Base-by-base conservation (phyloP, 2,329 filamentous ascomycete genomes). In the Mollisia scopiformis region DNA sequence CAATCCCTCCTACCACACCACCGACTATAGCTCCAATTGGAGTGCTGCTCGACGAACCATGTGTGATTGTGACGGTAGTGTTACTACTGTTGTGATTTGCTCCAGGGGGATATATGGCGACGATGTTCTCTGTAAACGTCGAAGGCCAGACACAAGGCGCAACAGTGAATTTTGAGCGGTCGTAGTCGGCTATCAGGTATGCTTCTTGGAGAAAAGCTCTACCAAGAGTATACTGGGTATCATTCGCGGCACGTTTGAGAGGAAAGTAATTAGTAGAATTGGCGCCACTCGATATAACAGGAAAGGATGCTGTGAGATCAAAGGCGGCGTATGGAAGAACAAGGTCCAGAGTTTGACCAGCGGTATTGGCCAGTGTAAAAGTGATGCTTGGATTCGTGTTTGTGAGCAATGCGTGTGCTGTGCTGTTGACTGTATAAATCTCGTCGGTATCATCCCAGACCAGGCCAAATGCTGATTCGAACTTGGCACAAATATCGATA, bases 121-220 rank as follows among this genome's bases (percentile, higher is more conserved):
- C 58, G 7, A 63, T 57, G 14, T 63, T 51, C 23, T 25, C 19
- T 14, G 21, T 25, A 21, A 55, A 52, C 6, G 37, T 27, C 6
- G 61, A 16, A 7, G 55, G 53, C 53, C 57, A 63, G 28, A 52
- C 47, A 52, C 51, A 55, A 33, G 53, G 54, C 10, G 72, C 71
- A 19, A 77, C 54, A 2, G 74, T 74, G 57, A 76, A 77, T 27
- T 69, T 72, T 21, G 69, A 69, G 7, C 75, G 70, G 54, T 75
- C 73, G 55, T 73, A 76, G 57, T 77, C 74, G 14, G 75, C 73
- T 27, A 68, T 68, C 23, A 76, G 47, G 62, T 77, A 64, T 53
- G 72, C 71, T 62, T 77, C 75, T 66, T 77, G 75, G 10, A 77
- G 62, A 58, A 77, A 76, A 5, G 67, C 67, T 33, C 75, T 69